Conservation (phyloP, 192 early-diverging fungal genomes). For the Coemansia sp. region DNA sequence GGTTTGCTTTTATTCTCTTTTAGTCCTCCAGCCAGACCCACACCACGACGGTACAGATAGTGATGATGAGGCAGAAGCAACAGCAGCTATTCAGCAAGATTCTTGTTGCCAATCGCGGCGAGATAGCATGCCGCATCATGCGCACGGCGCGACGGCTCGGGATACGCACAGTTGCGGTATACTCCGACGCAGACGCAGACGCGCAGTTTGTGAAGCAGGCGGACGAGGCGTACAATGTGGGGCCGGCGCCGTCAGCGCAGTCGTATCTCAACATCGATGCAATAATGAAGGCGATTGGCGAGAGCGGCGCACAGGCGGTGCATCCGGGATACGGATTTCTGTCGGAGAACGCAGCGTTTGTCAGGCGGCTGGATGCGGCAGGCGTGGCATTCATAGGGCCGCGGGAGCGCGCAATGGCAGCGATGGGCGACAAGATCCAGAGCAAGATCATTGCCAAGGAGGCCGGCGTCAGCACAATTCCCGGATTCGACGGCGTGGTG, state of each 20-base stretch:
- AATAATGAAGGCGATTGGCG: slow-evolving; percentile 74
- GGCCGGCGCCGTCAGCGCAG: slow-evolving; percentile 75
- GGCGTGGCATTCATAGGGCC: slow-evolving; percentile 79
- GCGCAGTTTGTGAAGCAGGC: slow-evolving; percentile 84
- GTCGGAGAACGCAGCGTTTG: slow-evolving; percentile 87
- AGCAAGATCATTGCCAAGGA: slow-evolving; percentile 73
- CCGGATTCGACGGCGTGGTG: slow-evolving; percentile 86
- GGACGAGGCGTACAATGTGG: slow-evolving; percentile 84
- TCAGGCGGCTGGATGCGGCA: slow-evolving; percentile 68
- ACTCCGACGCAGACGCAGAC: slow-evolving; percentile 90
- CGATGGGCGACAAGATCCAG: slow-evolving; percentile 83
- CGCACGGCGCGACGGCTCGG: slow-evolving; percentile 90
- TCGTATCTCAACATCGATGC: slow-evolving; percentile 81
- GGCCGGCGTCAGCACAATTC: slow-evolving; percentile 76
- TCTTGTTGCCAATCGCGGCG: slow-evolving; percentile 93
- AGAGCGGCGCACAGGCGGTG: slow-evolving; percentile 85
- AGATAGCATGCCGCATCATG: slow-evolving; percentile 93
- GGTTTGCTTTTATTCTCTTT: no score
- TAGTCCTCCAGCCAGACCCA: no score
- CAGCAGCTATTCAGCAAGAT: slow-evolving; percentile 77
- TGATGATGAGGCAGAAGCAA: neutral
- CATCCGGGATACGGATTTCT: slow-evolving; percentile 97
- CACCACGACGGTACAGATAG: no score
- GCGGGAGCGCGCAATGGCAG: slow-evolving; percentile 64
- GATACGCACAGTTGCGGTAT: slow-evolving; percentile 91